Evolutionary conservation across 2,329 filamentous ascomycete genomes (phyloP).

Genomic region (Fusarium sp.): DNA sequence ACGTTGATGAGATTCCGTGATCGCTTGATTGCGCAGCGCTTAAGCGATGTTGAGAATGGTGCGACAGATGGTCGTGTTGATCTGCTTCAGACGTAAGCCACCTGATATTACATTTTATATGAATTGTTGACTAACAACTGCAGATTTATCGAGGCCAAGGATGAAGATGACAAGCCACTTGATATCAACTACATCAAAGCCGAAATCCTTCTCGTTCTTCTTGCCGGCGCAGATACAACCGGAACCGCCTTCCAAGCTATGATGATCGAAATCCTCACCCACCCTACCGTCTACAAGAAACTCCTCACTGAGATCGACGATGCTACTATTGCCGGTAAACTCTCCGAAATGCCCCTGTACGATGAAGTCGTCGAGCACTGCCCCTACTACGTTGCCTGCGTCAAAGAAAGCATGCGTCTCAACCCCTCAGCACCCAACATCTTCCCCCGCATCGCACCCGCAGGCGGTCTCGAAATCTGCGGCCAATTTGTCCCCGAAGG

Average conservation of each 20-base stretch:
- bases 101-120: rapidly evolving
- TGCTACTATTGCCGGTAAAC: slow-evolving; percentile 46
- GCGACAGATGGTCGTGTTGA: slow-evolving; percentile 56
- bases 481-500: slow-evolving; percentile 47
- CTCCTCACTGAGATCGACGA: slow-evolving; percentile 41
- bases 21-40: slow-evolving; percentile 60
- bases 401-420: slow-evolving; percentile 64
- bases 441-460: slow-evolving; percentile 60
- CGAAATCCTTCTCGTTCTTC: slow-evolving; percentile 41
- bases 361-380: slow-evolving; percentile 28
- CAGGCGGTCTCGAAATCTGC: slow-evolving; percentile 55
- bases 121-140: neutral
- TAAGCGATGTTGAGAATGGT: slow-evolving; percentile 58
- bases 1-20: slow-evolving; percentile 69
- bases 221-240: slow-evolving; percentile 58
- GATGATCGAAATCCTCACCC: slow-evolving; percentile 45
- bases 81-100: slow-evolving; percentile 60
- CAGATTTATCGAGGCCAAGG: slow-evolving; percentile 27
- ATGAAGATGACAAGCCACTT: slow-evolving; percentile 15
- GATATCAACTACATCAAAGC: slow-evolving; percentile 38
- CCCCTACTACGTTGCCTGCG: slow-evolving; percentile 63
- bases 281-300: slow-evolving; percentile 33
- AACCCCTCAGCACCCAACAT: slow-evolving; percentile 61
- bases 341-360: slow-evolving; percentile 51
- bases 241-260: slow-evolving; percentile 58